Percentiles rank a stretch among this genome's conserved stretches.
Evolutionary conservation across 345 rosid genomes (phyloP).

Genomic region (Populus ilicifolia): DNA sequence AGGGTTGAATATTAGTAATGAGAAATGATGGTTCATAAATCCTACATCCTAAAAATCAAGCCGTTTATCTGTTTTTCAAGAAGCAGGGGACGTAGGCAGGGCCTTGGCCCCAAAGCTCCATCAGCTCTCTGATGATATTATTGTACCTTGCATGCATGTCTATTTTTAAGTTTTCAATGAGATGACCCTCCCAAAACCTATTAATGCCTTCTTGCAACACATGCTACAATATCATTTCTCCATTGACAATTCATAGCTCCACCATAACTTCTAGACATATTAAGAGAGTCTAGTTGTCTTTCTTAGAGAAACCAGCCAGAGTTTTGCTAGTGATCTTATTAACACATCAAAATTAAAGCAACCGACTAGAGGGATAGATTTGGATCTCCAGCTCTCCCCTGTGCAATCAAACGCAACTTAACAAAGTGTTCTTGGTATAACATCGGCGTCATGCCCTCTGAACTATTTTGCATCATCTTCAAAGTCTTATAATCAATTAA

Average conservation of each 20-base stretch:
- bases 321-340: neutral
- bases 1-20: neutral
- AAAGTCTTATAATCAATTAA: neutral
- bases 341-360: neutral
- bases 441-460: neutral
- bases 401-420: neutral
- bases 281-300: neutral
- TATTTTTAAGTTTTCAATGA: neutral
- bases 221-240: neutral
- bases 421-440: neutral
- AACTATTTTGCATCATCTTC: neutral
- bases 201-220: neutral
- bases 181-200: neutral
- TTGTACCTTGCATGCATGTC: neutral
- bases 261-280: neutral
- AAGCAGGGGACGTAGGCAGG: neutral
- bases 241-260: neutral
- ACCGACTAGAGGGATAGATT: neutral
- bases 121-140: neutral
- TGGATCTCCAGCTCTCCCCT: neutral
- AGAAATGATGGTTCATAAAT: neutral
- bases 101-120: neutral
- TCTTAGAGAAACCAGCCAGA: neutral
- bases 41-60: neutral
- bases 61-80: neutral